Evolutionary conservation across 192 early-diverging fungal genomes (phyloP).

Genomic region (Coemansia sp.): DNA sequence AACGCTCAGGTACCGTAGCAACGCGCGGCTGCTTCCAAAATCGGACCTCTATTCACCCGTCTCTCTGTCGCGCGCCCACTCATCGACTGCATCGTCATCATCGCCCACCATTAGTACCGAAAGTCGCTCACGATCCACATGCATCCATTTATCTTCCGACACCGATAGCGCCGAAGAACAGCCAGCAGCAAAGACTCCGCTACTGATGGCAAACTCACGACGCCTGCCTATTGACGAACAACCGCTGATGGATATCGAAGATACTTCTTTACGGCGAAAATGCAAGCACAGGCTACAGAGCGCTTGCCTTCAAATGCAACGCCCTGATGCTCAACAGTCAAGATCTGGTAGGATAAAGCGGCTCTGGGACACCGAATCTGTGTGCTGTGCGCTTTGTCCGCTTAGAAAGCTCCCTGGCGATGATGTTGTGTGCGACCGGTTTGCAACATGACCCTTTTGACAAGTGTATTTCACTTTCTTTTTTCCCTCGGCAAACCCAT

Average conservation of each 20-base stretch:
- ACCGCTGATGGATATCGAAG: background rate
- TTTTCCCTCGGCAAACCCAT: too few relatives aligned
- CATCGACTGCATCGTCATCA: background rate
- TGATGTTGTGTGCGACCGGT: background rate
- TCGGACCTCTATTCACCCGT: conserved; percentile 24
- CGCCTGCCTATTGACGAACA: background rate
- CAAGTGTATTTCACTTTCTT: too few relatives aligned
- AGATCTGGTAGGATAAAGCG: background rate
- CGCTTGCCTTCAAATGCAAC: too few relatives aligned
- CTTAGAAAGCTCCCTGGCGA: background rate
- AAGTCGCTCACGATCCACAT: background rate
- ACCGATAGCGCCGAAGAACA: background rate
- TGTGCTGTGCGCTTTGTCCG: background rate
- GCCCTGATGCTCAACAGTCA: too few relatives aligned
- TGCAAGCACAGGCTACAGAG: background rate
- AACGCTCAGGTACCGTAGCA: conserved; percentile 8
- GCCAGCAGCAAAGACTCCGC: background rate
- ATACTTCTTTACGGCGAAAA: background rate
- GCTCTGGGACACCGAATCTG: background rate
- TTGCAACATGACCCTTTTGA: background rate
- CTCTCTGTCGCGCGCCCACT: background rate
- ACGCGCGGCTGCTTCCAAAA: conserved; percentile 7
- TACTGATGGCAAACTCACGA: background rate
- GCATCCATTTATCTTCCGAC: background rate
- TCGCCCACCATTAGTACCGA: background rate